phyloP scores from a whole-genome alignment of 805 yeast genomes.

The Hanseniaspora guilliermondii region DNA sequence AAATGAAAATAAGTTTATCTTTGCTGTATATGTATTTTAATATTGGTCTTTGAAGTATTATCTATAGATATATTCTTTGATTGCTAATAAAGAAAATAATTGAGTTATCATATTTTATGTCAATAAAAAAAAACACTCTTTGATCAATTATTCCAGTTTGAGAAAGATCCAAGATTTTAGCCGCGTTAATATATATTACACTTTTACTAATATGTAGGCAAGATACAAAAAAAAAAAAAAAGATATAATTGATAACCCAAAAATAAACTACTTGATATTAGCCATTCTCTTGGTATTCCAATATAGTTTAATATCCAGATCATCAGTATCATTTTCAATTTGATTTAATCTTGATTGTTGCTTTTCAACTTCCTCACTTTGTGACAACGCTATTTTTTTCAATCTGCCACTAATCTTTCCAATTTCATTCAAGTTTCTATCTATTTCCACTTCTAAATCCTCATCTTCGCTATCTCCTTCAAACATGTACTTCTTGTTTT shows the following conservation, averaged over 20 bases:
- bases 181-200: neutral
- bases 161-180: no score
- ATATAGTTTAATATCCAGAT: slow-evolving; percentile 71
- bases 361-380: slow-evolving; percentile 62
- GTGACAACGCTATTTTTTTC: slow-evolving; percentile 56
- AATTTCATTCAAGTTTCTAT: slow-evolving; percentile 69
- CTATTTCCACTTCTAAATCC: slow-evolving; percentile 79
- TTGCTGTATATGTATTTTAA: neutral
- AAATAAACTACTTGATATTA: slow-evolving; percentile 32
- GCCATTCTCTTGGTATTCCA: slow-evolving; percentile 59
- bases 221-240: neutral
- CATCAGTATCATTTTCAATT: slow-evolving; percentile 75
- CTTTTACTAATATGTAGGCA: neutral
- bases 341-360: slow-evolving; percentile 65
- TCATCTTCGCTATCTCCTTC: slow-evolving; percentile 90
- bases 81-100: no score
- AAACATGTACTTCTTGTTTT: slow-evolving; percentile 61
- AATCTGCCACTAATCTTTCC: slow-evolving; percentile 55
- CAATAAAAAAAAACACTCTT: no score
- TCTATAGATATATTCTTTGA: no score
- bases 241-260: neutral
- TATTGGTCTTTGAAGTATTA: neutral
- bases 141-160: no score
- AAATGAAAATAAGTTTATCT: neutral
- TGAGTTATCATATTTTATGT: no score